Evolutionary conservation across 129 eudicot species (phyloP).

Genomic region (Cynara cardunculus): DNA sequence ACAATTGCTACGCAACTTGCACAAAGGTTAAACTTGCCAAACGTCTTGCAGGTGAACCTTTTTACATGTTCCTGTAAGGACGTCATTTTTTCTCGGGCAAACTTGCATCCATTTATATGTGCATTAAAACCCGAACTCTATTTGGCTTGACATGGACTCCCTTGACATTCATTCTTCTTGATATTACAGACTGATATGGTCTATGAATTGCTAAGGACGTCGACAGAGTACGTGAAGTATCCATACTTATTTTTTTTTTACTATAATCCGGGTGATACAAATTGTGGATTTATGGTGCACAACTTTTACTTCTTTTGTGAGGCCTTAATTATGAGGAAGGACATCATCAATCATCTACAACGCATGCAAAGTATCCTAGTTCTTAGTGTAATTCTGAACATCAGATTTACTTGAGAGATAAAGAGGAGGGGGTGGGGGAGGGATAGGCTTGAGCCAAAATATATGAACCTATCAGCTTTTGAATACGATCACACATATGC

Average conservation of each 20-base stretch:
- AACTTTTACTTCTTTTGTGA: not conserved
- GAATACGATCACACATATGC: too few species aligned
- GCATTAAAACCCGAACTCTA: not conserved
- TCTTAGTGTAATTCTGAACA: too few species aligned
- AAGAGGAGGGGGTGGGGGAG: too few species aligned
- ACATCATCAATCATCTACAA: not conserved
- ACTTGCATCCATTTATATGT: not conserved
- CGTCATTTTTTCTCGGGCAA: not conserved
- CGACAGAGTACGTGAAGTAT: conserved; percentile 54
- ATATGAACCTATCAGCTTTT: too few species aligned
- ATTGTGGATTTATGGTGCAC: not conserved
- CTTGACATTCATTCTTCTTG: not conserved
- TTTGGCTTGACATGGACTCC: not conserved
- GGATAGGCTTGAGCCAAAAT: too few species aligned
- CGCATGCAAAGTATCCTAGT: not conserved
- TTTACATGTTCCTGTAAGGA: conserved; percentile 2
- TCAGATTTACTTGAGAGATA: too few species aligned
- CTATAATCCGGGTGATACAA: not conserved
- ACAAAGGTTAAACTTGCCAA: conserved; percentile 78
- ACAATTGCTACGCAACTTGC: conserved; percentile 90
- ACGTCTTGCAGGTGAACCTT: conserved; percentile 63
- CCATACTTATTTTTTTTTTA: not conserved
- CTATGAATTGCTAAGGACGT: conserved; percentile 65
- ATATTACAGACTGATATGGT: conserved; percentile 67
- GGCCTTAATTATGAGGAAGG: too few species aligned